Evolutionary conservation across 257 asterid genomes (phyloP).

Genomic region (Rhazya stricta): DNA sequence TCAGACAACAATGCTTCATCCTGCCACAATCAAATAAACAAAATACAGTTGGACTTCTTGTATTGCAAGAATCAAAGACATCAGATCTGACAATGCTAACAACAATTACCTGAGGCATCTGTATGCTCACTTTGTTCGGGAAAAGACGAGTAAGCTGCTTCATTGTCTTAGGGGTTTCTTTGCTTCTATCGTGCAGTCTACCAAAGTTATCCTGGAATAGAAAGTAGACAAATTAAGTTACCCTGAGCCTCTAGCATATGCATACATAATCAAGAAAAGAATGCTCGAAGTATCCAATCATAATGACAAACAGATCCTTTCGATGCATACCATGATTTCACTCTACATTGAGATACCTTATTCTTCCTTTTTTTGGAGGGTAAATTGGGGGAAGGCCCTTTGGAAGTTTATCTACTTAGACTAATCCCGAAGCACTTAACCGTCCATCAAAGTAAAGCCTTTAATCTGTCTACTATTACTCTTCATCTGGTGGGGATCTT

Average conservation of each 20-base stretch:
- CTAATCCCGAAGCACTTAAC: not conserved
- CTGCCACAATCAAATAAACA: constrained; percentile 34
- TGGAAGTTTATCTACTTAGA: not conserved
- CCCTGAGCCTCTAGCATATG: not conserved
- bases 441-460: not conserved
- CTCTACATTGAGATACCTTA: not conserved
- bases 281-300: not conserved
- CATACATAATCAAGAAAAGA: not conserved
- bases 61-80: not conserved
- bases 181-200: constrained; percentile 71
- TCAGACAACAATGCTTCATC: constrained; percentile 68
- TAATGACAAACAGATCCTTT: not conserved
- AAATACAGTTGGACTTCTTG: not conserved
- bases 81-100: not conserved
- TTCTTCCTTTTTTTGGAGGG: not conserved
- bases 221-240: not conserved
- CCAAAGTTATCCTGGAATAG: constrained; percentile 64
- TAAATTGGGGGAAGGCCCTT: not conserved
- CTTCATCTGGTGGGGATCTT: not conserved
- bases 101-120: constrained; percentile 74
- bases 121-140: constrained; percentile 87
- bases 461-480: not conserved
- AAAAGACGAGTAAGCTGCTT: constrained; percentile 85
- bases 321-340: not conserved
- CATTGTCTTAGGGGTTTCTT: constrained; percentile 78